Base-by-base conservation (phyloP, 116 monocot genomes). In the Cymodocea nodosa region DNA sequence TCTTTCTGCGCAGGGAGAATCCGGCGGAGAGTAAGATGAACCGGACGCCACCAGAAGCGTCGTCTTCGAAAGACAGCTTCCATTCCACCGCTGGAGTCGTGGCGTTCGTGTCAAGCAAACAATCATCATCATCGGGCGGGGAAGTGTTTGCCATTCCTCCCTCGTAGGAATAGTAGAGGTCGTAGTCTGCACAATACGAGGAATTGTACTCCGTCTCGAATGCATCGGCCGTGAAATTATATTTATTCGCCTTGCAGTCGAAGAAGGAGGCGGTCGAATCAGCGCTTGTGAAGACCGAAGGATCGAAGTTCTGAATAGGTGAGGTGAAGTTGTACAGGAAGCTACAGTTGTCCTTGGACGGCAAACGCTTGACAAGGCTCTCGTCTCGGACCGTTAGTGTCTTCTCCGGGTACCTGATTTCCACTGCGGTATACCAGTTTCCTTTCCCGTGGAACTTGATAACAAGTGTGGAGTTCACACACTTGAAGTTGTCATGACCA, bases 311-410 rank as follows among this genome's bases (percentile, higher is more conserved):
- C 20, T 23, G 64, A 23, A 64, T 13, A 0, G 64, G 49, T 19
- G 40, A 30, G 2, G 44, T 50, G 52, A 66, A 66, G 11, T 66
- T 34, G 35, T 66, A 66, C 5, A 66, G 24, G 66, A 66, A 66
- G 15, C 52, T 30, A 18, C 66, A 66, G 14, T 30, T 30, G 30
- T 66, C 16, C 2, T 52, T 40, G 12, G 8, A 6, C 23, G 5
- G 22, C 64, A 64, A 50, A 9, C 20, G 19, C 18, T 12, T 10
- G 19, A 9, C 49, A 4, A 44, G 64, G 14, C 18, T 11, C 19
- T 40, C 13, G 16, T 44, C 50, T 23, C 20, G n/a, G 6, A 64
- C 14, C 48, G 6, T 49, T 10, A 64, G 14, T 6, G 13, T 64
- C 63, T 20, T 63, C 49, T 63, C 44, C 12, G 63, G 64, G 16